Evolutionary conservation across 2,329 filamentous ascomycete genomes (phyloP).

Genomic region (Metarhizium rileyi): DNA sequence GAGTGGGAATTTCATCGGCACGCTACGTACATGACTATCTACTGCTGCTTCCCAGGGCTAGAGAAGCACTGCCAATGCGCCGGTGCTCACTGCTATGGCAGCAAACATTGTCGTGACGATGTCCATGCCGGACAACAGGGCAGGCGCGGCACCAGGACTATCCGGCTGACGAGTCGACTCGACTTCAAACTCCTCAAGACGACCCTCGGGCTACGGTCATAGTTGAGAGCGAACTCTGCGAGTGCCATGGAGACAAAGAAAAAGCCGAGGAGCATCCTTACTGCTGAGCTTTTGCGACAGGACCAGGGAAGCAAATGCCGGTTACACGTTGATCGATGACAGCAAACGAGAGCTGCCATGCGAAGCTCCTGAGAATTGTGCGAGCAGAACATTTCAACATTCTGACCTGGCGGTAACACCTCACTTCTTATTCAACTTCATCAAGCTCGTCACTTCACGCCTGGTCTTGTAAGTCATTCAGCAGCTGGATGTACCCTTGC

Average conservation of each 20-base stretch:
- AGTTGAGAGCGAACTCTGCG: neutral
- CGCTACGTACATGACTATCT: too few relatives aligned
- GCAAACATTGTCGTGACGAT: slow-evolving; percentile 1
- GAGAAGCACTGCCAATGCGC: slow-evolving; percentile 3
- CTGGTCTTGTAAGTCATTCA: too few relatives aligned
- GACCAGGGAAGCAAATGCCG: too few relatives aligned
- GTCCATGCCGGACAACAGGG: slow-evolving; percentile 3
- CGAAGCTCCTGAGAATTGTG: too few relatives aligned
- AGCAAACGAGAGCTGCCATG: too few relatives aligned
- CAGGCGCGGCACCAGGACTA: neutral
- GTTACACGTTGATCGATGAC: too few relatives aligned
- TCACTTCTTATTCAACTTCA: neutral
- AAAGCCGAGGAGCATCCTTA: neutral
- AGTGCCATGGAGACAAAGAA: neutral
- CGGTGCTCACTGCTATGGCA: slow-evolving; percentile 2
- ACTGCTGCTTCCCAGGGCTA: neutral
- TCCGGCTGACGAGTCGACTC: neutral
- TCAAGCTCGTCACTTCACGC: neutral
- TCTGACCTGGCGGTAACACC: too few relatives aligned
- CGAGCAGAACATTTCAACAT: too few relatives aligned
- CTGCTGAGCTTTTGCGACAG: neutral
- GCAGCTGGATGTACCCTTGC: neutral
- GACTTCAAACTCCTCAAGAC: neutral
- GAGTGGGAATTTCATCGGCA: neutral
- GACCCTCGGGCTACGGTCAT: neutral